Percentiles rank a stretch among this genome's conserved stretches.
phyloP scores from a whole-genome alignment of 2,329 filamentous ascomycete species.

The Aureobasidium sp. region DNA sequence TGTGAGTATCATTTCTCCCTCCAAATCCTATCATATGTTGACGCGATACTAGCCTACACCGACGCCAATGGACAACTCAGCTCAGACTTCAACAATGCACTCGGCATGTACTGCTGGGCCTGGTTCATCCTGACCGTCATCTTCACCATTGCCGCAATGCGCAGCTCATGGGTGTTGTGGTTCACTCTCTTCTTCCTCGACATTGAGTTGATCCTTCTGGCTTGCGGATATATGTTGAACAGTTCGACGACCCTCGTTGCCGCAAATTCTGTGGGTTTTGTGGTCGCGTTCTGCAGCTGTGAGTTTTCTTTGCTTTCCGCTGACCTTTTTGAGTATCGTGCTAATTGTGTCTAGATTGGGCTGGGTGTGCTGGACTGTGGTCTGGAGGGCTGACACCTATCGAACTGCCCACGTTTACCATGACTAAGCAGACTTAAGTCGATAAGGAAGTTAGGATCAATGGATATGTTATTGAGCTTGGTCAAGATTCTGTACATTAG shows the following conservation, averaged over 20 bases:
- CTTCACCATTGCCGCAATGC: slow-evolving; percentile 20
- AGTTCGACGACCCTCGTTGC: slow-evolving; percentile 16
- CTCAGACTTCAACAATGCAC: slow-evolving; percentile 20
- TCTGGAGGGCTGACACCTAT: slow-evolving; percentile 17
- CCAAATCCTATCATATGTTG: too few relatives aligned
- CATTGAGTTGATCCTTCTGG: slow-evolving; percentile 20
- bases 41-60: slow-evolving; percentile 26
- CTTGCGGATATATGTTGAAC: slow-evolving; percentile 20
- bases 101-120: slow-evolving; percentile 22
- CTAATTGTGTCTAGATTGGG: slow-evolving; percentile 13
- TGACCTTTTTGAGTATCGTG: too few relatives aligned
- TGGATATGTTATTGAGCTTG: too few relatives aligned
- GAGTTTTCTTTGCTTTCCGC: slow-evolving; percentile 11
- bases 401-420: slow-evolving; percentile 17
- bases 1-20: not conserved
- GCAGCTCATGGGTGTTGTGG: slow-evolving; percentile 22
- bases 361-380: slow-evolving; percentile 18
- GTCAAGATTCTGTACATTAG: too few relatives aligned
- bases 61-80: slow-evolving; percentile 22
- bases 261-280: slow-evolving; percentile 19
- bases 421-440: not conserved
- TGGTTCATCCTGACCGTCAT: slow-evolving; percentile 25
- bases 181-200: slow-evolving; percentile 20
- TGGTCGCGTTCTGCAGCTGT: slow-evolving; percentile 22
- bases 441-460: too few relatives aligned